Percentiles rank a stretch among this genome's conserved stretches.
Evolutionary conservation across 73 alveolate genomes (phyloP).

Genomic region (Symbiodinium natans): DNA sequence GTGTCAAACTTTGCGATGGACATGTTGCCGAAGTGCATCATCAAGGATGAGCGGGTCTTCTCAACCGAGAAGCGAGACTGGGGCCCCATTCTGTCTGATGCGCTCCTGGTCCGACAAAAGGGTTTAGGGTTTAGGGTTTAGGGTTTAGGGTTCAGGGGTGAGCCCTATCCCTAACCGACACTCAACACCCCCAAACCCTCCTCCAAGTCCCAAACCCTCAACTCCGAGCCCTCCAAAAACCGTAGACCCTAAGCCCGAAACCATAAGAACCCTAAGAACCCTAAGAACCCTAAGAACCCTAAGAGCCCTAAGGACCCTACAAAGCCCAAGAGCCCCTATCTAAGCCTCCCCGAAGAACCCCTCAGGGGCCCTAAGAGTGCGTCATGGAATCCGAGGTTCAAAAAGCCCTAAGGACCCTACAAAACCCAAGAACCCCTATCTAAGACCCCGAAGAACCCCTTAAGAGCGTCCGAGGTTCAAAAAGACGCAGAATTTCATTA

Average conservation of each 20-base stretch:
- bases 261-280: not conserved
- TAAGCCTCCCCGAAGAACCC: no score
- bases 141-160: not conserved
- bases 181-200: not conserved
- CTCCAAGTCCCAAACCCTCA: not conserved
- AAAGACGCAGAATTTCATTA: conserved; percentile 85
- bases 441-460: not conserved
- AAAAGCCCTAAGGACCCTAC: no score
- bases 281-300: not conserved
- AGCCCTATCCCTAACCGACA: no score
- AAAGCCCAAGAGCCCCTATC: no score
- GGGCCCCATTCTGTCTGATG: conserved; percentile 91
- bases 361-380: no score
- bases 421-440: no score
- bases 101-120: not conserved
- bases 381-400: not conserved
- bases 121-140: not conserved
- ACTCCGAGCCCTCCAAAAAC: not conserved
- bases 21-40: conserved; percentile 91
- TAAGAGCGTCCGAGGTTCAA: conserved; percentile 11
- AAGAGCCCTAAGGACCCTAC: not conserved
- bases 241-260: not conserved
- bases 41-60: conserved; percentile 74
- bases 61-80: conserved; percentile 67
- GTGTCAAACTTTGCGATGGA: conserved; percentile 94